Evolutionary conservation across 257 asterid genomes (phyloP).

Genomic region (Lavandula angustifolia): DNA sequence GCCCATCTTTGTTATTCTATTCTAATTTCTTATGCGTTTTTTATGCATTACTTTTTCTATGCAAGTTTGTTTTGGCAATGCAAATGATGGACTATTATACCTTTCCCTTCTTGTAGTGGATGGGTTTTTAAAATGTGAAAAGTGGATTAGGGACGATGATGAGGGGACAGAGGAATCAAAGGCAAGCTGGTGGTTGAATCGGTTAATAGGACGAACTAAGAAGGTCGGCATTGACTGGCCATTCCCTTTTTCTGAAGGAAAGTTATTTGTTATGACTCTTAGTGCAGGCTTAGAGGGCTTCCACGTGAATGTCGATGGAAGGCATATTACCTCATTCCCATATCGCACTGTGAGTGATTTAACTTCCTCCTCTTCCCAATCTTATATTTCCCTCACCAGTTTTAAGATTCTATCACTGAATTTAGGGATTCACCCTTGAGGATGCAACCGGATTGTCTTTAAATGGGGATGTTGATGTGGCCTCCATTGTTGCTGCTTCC

Average conservation of each 20-base stretch:
- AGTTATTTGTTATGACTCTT: conserved; percentile 73
- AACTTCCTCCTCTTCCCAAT: background rate
- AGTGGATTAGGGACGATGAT: conserved; percentile 67
- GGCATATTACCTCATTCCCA: conserved; percentile 83
- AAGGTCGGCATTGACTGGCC: conserved; percentile 66
- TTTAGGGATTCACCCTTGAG: conserved; percentile 81
- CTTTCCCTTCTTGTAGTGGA: conserved; percentile 58
- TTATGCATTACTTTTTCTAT: background rate
- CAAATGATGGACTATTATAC: conserved; percentile 3
- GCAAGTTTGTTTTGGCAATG: conserved; percentile 2
- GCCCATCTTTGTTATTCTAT: background rate
- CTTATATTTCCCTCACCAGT: conserved; percentile 1
- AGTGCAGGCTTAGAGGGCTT: conserved; percentile 87
- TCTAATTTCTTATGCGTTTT: conserved; percentile 1
- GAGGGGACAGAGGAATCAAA: conserved; percentile 50
- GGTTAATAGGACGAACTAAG: conserved; percentile 61
- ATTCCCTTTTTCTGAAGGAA: conserved; percentile 72
- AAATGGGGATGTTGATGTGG: conserved; percentile 71
- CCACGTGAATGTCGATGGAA: conserved; percentile 82
- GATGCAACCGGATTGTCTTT: conserved; percentile 85
- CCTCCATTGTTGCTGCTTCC: conserved; percentile 73
- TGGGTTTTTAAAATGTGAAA: conserved; percentile 68
- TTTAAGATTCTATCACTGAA: conserved; percentile 9
- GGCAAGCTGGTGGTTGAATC: conserved; percentile 69
- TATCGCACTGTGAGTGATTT: conserved; percentile 64